Base-by-base conservation (phyloP, 2,329 filamentous ascomycete genomes). In the Cladosporium phlei region DNA sequence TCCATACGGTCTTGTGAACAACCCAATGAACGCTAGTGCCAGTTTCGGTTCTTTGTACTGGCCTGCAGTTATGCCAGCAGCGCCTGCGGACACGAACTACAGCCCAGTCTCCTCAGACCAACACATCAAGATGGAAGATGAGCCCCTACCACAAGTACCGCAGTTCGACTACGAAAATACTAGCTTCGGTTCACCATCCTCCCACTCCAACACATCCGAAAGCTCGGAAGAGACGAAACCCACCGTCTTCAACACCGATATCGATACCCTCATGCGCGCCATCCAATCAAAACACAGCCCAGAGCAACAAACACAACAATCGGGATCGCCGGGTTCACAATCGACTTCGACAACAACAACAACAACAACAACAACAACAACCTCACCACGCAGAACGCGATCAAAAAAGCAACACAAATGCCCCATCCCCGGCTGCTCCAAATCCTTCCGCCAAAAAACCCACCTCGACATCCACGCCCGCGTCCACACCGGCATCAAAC, bases 401-500 rank as follows among this genome's bases (percentile, higher is more conserved):
- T 29, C 69, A 48, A 75, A 77, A 59, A 93, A 82, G 65, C 72
- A 82, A 59, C 89, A 91, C 64, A 70, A 78, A 14, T 98, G 93
- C 68, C 77, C 76, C 16, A 75, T 88, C 29, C 77, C 81, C 6
- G 79, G 79, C 30, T 97, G 91, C 66, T 74, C 76, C 56, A 94
- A 93, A 72, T 81, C 78, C 52, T 97, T 96, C 66, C 81, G 80
- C 50, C 91, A 97, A 63, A 95, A 91, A 69, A 95, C 90, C 1
- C 91, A 97, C 59, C 76, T 96, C 9, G 86, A 93, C 51, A 96
- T 94, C 38, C 93, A 98, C 65, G 82, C 80, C 35, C 79, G 90
- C 54, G 84, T 86, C 4, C 93, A 98, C 66, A 95, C 88, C 2
- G 93, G 93, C 12, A 82, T 86, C 45, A 93, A 89, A 64, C 91